Conservation (phyloP, 805 yeast species). For the Kodamaea kaohsiungensis region DNA sequence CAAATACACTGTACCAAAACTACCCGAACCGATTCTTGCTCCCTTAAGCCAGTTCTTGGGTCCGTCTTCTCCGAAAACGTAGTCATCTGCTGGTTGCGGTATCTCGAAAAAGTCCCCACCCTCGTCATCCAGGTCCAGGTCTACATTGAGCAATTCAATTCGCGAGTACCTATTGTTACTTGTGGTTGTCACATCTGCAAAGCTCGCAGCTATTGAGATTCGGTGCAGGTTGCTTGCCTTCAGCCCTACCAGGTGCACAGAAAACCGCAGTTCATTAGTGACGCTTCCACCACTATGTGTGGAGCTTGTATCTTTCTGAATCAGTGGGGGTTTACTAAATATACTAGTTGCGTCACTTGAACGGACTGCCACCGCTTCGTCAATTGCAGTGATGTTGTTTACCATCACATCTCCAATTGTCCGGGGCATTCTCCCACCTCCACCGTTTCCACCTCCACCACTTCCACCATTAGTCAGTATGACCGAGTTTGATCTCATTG, state of each 20-base stretch:
- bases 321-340: constrained; percentile 28
- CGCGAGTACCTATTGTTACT: constrained; percentile 40
- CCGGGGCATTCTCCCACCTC: constrained; percentile 22
- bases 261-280: constrained; percentile 11
- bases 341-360: constrained; percentile 27
- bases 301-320: constrained; percentile 17
- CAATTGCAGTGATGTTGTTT: constrained; percentile 57
- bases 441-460: not conserved
- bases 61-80: constrained; percentile 48
- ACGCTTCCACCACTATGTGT: constrained; percentile 20
- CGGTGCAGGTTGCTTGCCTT: constrained; percentile 15
- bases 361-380: constrained; percentile 35
- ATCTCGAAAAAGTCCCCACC: constrained; percentile 21
- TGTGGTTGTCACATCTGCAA: constrained; percentile 21
- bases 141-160: constrained; percentile 48
- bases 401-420: constrained; percentile 68
- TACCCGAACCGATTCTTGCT: constrained; percentile 89
- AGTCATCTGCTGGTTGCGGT: constrained; percentile 33
- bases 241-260: constrained; percentile 9
- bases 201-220: constrained; percentile 31
- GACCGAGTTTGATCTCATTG: constrained; percentile 5
- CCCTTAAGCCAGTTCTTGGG: constrained; percentile 92
- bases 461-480: constrained; percentile 1
- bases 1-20: constrained; percentile 89
- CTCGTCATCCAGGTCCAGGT: constrained; percentile 29